These are phyloP conservation scores for Tuber borchii DNA, from an alignment of 495 filamentous ascomycete species.

Conservation along the genomic window DNA sequence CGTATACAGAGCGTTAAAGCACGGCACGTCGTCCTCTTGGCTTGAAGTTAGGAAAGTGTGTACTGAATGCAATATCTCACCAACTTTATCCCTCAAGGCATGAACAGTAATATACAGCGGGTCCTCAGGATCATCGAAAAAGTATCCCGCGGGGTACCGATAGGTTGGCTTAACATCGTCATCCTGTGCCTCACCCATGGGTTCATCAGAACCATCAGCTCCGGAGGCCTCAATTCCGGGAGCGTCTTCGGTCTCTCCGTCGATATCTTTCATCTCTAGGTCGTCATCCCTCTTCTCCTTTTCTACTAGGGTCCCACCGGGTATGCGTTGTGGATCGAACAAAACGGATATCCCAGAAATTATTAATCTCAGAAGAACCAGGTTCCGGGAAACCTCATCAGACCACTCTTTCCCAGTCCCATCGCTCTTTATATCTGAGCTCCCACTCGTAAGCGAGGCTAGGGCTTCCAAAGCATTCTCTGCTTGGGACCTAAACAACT, in stretches of 20 bases:
- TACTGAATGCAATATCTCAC: slow-evolving; percentile 71
- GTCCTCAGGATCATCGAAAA: slow-evolving; percentile 55
- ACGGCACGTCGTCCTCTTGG: slow-evolving; percentile 91
- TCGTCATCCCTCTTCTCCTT: slow-evolving; percentile 46
- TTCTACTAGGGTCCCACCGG: slow-evolving; percentile 42
- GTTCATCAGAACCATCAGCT: slow-evolving; percentile 46
- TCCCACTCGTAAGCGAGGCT: slow-evolving; percentile 66
- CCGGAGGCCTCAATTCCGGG: slow-evolving; percentile 30
- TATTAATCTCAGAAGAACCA: slow-evolving; percentile 76
- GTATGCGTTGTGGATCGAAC: slow-evolving; percentile 71
- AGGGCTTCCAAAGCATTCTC: slow-evolving; percentile 62
- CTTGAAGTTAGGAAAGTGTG: slow-evolving; percentile 75
- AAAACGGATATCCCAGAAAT: slow-evolving; percentile 81
- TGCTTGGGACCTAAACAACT: slow-evolving; percentile 74
- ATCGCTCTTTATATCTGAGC: slow-evolving; percentile 79
- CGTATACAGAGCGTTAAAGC: slow-evolving; percentile 85
- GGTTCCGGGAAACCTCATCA: slow-evolving; percentile 83
- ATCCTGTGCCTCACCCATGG: slow-evolving; percentile 66
- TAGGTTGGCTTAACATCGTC: slow-evolving; percentile 74
- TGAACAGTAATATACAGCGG: slow-evolving; percentile 68
- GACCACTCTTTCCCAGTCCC: slow-evolving; percentile 98
- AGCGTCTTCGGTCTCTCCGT: slow-evolving; percentile 56
- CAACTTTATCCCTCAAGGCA: slow-evolving; percentile 66
- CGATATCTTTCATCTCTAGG: slow-evolving; percentile 46
- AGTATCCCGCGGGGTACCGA: slow-evolving; percentile 77